phyloP scores from a whole-genome alignment of 768 basidiomycete species.

The Calocera cornea region DNA sequence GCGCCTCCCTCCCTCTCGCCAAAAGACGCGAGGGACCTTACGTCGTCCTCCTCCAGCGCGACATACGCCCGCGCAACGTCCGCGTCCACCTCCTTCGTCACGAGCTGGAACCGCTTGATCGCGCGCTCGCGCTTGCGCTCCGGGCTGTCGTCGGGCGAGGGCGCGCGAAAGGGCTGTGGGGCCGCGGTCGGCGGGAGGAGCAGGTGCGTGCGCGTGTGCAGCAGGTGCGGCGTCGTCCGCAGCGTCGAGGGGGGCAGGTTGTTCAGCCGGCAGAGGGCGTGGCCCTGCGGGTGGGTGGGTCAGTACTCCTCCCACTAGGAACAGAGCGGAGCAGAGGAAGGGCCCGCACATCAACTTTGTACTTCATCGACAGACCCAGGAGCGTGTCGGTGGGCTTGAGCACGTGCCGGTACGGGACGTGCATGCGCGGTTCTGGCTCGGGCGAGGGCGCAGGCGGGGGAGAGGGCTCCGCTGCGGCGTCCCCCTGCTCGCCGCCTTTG shows the following conservation, averaged over 20 bases:
- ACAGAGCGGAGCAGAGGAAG: neutral
- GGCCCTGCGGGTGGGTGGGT: slow-evolving; percentile 29
- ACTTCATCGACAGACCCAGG: slow-evolving; percentile 48
- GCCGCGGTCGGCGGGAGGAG: slow-evolving; percentile 35
- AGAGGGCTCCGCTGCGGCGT: neutral
- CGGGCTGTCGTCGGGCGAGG: slow-evolving; percentile 28
- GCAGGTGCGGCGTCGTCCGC: slow-evolving; percentile 55
- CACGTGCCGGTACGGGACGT: slow-evolving; percentile 9
- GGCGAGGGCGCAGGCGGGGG: neutral
- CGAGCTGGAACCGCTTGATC: slow-evolving; percentile 43
- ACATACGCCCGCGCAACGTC: slow-evolving; percentile 56
- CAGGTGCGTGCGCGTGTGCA: slow-evolving; percentile 52
- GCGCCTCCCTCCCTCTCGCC: slow-evolving; percentile 22
- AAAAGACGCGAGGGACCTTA: neutral
- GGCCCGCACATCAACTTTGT: slow-evolving; percentile 44
- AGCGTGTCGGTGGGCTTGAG: slow-evolving; percentile 47
- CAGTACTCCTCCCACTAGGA: neutral
- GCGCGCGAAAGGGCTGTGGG: slow-evolving; percentile 18
- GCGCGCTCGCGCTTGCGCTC: slow-evolving; percentile 34
- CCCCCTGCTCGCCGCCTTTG: neutral
- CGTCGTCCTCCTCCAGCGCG: slow-evolving; percentile 40
- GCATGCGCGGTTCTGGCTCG: slow-evolving; percentile 5
- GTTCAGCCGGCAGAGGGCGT: slow-evolving; percentile 51
- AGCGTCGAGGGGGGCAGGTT: slow-evolving; percentile 50
- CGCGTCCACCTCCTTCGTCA: slow-evolving; percentile 59